phyloP scores from a whole-genome alignment of 345 rosid species.

The Aquilaria yunnanensis region DNA sequence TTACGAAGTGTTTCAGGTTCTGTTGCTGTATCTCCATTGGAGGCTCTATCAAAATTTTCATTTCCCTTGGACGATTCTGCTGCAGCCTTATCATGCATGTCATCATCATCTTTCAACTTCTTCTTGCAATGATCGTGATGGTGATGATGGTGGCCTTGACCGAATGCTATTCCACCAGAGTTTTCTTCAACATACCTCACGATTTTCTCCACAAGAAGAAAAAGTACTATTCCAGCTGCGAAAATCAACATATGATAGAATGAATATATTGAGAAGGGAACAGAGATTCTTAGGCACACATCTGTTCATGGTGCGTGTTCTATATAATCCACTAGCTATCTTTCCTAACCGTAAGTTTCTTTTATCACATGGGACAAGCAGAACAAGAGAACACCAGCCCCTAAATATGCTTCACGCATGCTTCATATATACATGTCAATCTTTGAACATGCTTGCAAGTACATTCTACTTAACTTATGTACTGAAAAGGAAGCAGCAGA shows the following conservation, averaged over 20 bases:
- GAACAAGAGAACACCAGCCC: too few species aligned
- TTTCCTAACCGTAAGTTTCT: too few species aligned
- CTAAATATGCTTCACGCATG: too few species aligned
- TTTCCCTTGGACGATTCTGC: slow-evolving; percentile 29
- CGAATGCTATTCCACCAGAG: slow-evolving; percentile 52
- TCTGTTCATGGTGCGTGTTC: too few species aligned
- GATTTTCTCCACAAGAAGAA: slow-evolving; percentile 89
- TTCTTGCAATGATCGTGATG: slow-evolving; percentile 42
- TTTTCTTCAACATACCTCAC: slow-evolving; percentile 85
- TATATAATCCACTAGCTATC: too few species aligned
- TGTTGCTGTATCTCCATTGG: slow-evolving; percentile 23
- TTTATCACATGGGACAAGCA: too few species aligned
- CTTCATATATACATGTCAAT: neutral
- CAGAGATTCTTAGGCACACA: too few species aligned
- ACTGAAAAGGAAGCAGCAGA: neutral
- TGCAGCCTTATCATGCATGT: slow-evolving; percentile 20
- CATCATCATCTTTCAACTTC: slow-evolving; percentile 48
- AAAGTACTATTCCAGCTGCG: slow-evolving; percentile 93
- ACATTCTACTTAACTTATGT: neutral
- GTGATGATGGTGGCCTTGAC: slow-evolving; percentile 71
- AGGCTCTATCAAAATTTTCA: slow-evolving; percentile 25
- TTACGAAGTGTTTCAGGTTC: slow-evolving; percentile 50
- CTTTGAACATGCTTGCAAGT: neutral
- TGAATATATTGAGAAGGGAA: too few species aligned
- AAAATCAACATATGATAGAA: slow-evolving; percentile 17